Base-by-base conservation (phyloP, 192 early-diverging fungal species). In the Coemansia guatemalensis region DNA sequence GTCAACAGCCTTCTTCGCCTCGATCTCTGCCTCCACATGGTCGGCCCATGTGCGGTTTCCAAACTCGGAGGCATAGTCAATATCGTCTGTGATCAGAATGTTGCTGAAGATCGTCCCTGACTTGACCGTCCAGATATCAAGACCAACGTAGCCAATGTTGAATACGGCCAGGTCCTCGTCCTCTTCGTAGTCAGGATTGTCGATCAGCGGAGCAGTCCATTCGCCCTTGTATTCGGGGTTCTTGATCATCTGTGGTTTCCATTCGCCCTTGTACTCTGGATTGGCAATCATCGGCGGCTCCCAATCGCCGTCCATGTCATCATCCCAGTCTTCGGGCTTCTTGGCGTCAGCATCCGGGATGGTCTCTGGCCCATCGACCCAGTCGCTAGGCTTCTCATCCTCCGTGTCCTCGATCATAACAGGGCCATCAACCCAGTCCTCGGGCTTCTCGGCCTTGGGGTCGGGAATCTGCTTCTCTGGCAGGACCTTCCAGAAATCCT, bases 101-200 rank as follows among this genome's bases (percentile, higher is more conserved):
- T 99, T 95, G 84, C 95, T 89, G 76, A 98, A 96, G 68, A 94
- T 89, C 35, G 93, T 89, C 29, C 87, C 88, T 65, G 89, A 78
- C 83, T 93, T 93, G 83, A 99, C 96, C 58, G 92, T 93, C 97
- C 97, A 99, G 59, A 99, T 69, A 75, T 99, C 97, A 33, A 97
- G 85, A 58, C 97, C 97, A 56, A 95, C 76, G 48, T 90, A 92
- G 66, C 78, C 83, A 49, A 95, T 92, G 65, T 93, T 90, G 82
- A 93, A 95, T 67, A 87, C 85, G n/a, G 90, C 92, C 60, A 89
- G 73, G 21, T 85, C 82, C 65, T 89, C 83, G 67, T 97, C 95
- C 26, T 89, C 88, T 79, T 94, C 92, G 85, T 92, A 99, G 8
- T 82, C 88, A 27, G 97, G 97, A 86, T 99, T 99, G 71, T 89